phyloP scores from a whole-genome alignment of 164 flowering plant genomes.

The Taxillus chinensis region DNA sequence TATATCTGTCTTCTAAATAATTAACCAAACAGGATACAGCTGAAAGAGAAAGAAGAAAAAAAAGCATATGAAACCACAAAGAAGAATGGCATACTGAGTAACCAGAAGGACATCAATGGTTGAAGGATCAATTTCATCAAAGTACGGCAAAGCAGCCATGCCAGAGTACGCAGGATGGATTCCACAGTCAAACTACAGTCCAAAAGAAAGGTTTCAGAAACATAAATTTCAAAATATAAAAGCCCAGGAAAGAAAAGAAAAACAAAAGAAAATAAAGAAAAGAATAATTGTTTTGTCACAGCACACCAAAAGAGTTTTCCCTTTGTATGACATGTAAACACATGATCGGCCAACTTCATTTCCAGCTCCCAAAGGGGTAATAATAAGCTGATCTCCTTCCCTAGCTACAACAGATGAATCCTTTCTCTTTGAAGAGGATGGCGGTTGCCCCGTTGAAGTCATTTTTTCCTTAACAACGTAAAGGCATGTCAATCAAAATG shows the following conservation, averaged over 20 bases:
- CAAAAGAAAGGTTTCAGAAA: constrained; percentile 3
- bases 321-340: constrained; percentile 76
- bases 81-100: constrained; percentile 63
- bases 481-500: too few relatives aligned
- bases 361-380: constrained; percentile 95
- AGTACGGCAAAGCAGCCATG: constrained; percentile 95
- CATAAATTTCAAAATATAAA: not conserved
- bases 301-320: constrained; percentile 50
- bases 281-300: not conserved
- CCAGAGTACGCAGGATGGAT: constrained; percentile 95
- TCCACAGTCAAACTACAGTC: constrained; percentile 78
- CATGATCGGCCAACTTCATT: constrained; percentile 99
- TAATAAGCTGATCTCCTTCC: constrained; percentile 71
- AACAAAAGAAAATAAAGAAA: not conserved
- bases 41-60: not conserved
- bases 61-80: not conserved
- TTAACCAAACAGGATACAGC: not conserved
- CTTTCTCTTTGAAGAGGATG: constrained; percentile 49
- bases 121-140: constrained; percentile 96
- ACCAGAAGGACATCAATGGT: constrained; percentile 82
- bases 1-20: not conserved
- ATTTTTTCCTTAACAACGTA: constrained; percentile 11
- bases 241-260: not conserved
- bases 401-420: constrained; percentile 20
- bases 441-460: constrained; percentile 36